Evolutionary conservation across 73 alveolate genomes (phyloP).

Genomic region (Stentor roeselii): DNA sequence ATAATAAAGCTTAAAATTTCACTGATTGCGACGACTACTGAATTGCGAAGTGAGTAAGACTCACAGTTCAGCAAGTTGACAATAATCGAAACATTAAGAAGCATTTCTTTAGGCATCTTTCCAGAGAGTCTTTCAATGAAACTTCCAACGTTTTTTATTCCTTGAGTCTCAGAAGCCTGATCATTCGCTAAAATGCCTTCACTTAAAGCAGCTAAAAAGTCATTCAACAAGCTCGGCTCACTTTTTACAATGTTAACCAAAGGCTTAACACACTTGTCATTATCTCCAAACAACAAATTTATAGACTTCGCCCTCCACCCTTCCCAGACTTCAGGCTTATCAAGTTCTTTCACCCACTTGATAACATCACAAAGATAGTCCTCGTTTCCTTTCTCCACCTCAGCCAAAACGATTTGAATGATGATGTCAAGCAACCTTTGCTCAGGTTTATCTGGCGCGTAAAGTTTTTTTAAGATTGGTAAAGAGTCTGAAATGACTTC

Average conservation of each 20-base stretch:
- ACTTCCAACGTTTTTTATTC: conserved; percentile 23
- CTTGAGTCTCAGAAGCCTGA: not conserved
- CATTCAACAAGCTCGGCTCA: not conserved
- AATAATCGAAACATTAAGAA: not conserved
- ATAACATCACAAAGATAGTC: not conserved
- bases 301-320: conserved; percentile 21
- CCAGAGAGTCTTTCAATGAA: conserved; percentile 8
- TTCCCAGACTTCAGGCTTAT: conserved; percentile 13
- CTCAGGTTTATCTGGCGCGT: not conserved
- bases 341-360: conserved; percentile 2
- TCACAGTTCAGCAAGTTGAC: conserved; percentile 5
- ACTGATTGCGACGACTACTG: not conserved
- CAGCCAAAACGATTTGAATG: not conserved
- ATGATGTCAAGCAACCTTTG: not conserved
- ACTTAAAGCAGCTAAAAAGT: not conserved
- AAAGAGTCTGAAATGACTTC: not conserved
- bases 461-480: not conserved
- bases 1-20: not conserved
- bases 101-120: conserved; percentile 9
- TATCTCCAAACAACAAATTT: not conserved
- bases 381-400: not conserved
- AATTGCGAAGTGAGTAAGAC: not conserved
- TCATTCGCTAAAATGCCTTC: not conserved
- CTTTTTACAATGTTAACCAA: not conserved
- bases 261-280: not conserved